Percentiles rank a stretch among this genome's conserved stretches.
phyloP scores from a whole-genome alignment of 441 rosid species.

The Theobroma grandiflorum region DNA sequence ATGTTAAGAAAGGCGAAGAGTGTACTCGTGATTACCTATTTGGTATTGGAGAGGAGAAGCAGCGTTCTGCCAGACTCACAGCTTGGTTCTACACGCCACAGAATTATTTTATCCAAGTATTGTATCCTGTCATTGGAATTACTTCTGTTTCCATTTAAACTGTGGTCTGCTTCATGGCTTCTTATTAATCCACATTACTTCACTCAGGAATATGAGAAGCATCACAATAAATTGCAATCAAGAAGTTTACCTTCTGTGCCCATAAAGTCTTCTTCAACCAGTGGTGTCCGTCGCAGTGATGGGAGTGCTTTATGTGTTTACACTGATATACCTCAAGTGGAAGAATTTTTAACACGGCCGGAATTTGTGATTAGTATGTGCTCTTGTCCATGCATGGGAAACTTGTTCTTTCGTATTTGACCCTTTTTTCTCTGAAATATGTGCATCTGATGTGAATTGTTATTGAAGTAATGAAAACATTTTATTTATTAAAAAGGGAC shows the following conservation, averaged over 20 bases:
- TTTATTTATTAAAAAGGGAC: background rate
- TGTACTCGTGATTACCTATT: constrained; percentile 87
- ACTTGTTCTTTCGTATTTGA: background rate
- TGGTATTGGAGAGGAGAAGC: constrained; percentile 94
- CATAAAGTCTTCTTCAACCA: constrained; percentile 43
- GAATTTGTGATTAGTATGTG: constrained; percentile 86
- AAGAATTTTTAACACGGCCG: constrained; percentile 78
- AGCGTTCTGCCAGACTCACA: constrained; percentile 90
- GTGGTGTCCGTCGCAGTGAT: constrained; percentile 49
- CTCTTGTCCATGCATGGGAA: constrained; percentile 25
- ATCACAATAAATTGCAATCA: constrained; percentile 49
- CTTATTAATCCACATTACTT: constrained; percentile 30
- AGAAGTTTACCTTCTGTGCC: constrained; percentile 49
- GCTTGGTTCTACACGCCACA: constrained; percentile 93
- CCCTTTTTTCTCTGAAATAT: background rate
- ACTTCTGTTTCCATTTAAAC: constrained; percentile 22
- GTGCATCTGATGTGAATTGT: background rate
- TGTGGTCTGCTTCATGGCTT: background rate
- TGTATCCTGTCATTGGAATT: constrained; percentile 13
- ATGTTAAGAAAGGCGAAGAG: constrained; percentile 69
- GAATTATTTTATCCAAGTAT: constrained; percentile 80
- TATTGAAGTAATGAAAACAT: background rate
- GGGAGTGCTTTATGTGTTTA: constrained; percentile 65
- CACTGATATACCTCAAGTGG: constrained; percentile 92
- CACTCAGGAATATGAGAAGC: constrained; percentile 76